These are phyloP conservation scores for Plantago lanceolata DNA, from an alignment of 305 asterid genomes.

Conservation along the genomic window DNA sequence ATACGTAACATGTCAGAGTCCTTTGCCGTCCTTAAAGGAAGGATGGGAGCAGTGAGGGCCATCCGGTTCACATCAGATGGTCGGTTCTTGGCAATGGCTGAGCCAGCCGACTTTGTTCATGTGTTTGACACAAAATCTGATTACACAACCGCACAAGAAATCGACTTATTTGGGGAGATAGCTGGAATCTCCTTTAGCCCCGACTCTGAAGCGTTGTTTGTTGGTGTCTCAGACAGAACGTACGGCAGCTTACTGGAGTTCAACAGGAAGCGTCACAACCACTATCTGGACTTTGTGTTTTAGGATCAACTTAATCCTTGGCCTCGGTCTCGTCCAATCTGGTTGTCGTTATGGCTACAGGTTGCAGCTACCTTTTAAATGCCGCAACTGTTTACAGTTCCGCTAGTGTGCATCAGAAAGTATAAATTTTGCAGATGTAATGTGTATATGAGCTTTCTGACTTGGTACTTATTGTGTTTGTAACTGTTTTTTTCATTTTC, in stretches of 20 bases:
- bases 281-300: slow-evolving; percentile 35
- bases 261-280: slow-evolving; percentile 33
- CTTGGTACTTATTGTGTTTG: no score
- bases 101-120: slow-evolving; percentile 75
- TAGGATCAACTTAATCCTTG: background rate
- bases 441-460: no score
- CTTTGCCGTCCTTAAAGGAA: slow-evolving; percentile 51
- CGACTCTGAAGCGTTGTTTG: slow-evolving; percentile 59
- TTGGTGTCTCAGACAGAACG: slow-evolving; percentile 63
- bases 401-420: background rate
- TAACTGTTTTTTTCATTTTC: no score
- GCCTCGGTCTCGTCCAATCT: background rate
- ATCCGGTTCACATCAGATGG: slow-evolving; percentile 60
- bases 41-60: slow-evolving; percentile 68
- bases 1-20: slow-evolving; percentile 54
- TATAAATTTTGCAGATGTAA: background rate
- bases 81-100: slow-evolving; percentile 73
- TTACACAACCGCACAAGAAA: slow-evolving; percentile 47
- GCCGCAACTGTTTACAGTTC: background rate
- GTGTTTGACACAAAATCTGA: slow-evolving; percentile 45
- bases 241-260: slow-evolving; percentile 71
- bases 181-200: slow-evolving; percentile 74
- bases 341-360: background rate
- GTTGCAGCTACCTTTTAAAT: background rate
- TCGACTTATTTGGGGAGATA: slow-evolving; percentile 71